Percentiles rank a stretch among this genome's conserved stretches.
These are phyloP conservation scores for Aspergillus viridinutans DNA, from an alignment of 2,329 filamentous ascomycete species.

Conservation along the genomic window DNA sequence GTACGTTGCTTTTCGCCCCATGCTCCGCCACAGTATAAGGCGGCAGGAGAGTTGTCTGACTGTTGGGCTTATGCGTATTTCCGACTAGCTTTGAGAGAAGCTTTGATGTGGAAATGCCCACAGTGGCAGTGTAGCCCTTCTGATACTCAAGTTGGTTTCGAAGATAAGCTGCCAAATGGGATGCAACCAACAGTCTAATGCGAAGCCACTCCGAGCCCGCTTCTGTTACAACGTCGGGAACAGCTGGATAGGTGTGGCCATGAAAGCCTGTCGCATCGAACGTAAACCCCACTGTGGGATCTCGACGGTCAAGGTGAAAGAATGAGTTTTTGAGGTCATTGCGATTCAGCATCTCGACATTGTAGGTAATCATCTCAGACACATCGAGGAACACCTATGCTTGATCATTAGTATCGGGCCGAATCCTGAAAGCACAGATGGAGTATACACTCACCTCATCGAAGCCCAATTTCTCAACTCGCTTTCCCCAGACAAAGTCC, in stretches of 20 bases:
- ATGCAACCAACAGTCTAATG: constrained; percentile 68
- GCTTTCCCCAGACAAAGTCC: constrained; percentile 70
- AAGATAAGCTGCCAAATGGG: constrained; percentile 73
- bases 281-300: constrained; percentile 74
- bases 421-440: neutral
- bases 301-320: constrained; percentile 68
- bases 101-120: constrained; percentile 85
- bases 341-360: constrained; percentile 65
- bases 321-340: constrained; percentile 65
- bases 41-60: constrained; percentile 77
- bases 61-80: constrained; percentile 77
- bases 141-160: constrained; percentile 68
- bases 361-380: constrained; percentile 81
- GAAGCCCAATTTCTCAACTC: constrained; percentile 78
- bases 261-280: constrained; percentile 68
- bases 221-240: constrained; percentile 1
- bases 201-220: constrained; percentile 31
- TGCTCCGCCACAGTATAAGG: constrained; percentile 45
- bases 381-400: constrained; percentile 67
- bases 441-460: constrained; percentile 64
- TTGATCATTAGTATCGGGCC: neutral
- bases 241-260: constrained; percentile 57
- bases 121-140: constrained; percentile 81
- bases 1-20: constrained; percentile 48
- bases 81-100: constrained; percentile 80